Base-by-base conservation (phyloP, 305 asterid species). In the Plantago lanceolata region DNA sequence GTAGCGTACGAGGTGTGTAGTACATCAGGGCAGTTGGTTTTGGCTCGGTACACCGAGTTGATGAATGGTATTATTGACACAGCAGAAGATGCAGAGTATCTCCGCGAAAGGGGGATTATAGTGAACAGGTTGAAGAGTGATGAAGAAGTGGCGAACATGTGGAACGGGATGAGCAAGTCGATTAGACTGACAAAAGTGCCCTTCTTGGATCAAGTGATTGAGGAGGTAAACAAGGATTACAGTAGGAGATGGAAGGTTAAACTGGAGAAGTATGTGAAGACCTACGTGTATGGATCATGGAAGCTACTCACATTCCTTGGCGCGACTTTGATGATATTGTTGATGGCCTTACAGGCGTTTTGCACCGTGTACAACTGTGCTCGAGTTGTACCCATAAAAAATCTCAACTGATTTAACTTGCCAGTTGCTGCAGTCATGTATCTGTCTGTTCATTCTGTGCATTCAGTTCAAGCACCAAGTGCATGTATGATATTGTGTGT, bases 31-130 rank as follows among this genome's bases (percentile, higher is more conserved):
- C 81, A 85, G 0, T 48, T 82, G 77, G 54, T 74, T 9, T 24
- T 84, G 3, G 64, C 85, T 2, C 79, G 87, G 0, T 87, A 80
- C 73, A 73, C 79, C 0, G 95, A 84, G 63, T 24, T 87, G 33
- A 82, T 84, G 86, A 87, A 82, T 19, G 90, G 92, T n/a, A 84
- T 86, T 6, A 79, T 84, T 37, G 95, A 84, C 59, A 79, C 82
- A 0, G 83, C 58, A 0, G 76, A 64, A 43, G 95, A 87, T 52
- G 89, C 75, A 0, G 76, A 52, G 76, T 19, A 69, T 6, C 79
- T 87, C 0, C 65, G 92, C n/a, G 67, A 70, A 57, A 76, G 37
- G 26, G 86, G 89, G 72, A 69, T 87, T 5, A 76, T 84, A 2
- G 21, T 75, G 19, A 86, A 82, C 71, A 79, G 58, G 8, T 44